A percentile compares a stretch with the other conserved stretches of the same genome.
Conservation (phyloP, 2,329 filamentous ascomycete species). For the Cercospora nicotianae region DNA sequence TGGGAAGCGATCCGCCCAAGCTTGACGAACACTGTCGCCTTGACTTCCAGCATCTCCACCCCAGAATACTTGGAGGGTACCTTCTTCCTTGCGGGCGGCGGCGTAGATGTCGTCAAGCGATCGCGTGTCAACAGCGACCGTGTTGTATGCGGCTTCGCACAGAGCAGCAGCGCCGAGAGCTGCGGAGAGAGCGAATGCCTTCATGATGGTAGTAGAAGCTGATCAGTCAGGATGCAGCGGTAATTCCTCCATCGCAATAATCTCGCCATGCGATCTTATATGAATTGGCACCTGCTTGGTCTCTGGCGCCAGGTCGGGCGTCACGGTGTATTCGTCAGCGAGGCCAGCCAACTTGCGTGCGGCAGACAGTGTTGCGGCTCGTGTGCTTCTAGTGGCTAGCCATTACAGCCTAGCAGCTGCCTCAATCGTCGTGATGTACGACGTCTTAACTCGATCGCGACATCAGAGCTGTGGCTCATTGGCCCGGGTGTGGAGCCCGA, state of each 20-base stretch:
- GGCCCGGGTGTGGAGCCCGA: not conserved
- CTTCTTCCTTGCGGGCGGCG: conserved; percentile 52
- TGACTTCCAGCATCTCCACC: conserved; percentile 37
- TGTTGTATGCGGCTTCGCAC: conserved; percentile 6
- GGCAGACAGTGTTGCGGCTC: not conserved
- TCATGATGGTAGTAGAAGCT: not conserved
- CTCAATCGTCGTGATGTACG: not conserved
- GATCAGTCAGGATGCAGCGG: not conserved
- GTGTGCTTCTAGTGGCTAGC: not conserved
- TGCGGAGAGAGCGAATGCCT: not conserved
- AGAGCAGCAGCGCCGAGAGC: conserved; percentile 1
- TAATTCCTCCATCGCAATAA: not conserved
- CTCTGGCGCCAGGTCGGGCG: not conserved
- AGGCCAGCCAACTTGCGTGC: not conserved
- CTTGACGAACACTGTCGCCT: conserved; percentile 43
- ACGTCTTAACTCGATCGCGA: not conserved
- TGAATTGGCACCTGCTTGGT: not conserved
- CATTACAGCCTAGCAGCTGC: not conserved
- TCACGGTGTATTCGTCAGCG: not conserved
- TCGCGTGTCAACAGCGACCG: conserved; percentile 44
- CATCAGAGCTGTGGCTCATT: not conserved
- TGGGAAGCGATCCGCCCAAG: conserved; percentile 52
- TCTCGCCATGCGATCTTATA: not conserved
- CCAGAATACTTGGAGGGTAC: conserved; percentile 50
- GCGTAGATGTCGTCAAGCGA: conserved; percentile 53